A percentile compares a stretch with the other conserved stretches of the same genome.
These are phyloP conservation scores for Citrus cavaleriei DNA, from an alignment of 345 rosid species.

Conservation along the genomic window DNA sequence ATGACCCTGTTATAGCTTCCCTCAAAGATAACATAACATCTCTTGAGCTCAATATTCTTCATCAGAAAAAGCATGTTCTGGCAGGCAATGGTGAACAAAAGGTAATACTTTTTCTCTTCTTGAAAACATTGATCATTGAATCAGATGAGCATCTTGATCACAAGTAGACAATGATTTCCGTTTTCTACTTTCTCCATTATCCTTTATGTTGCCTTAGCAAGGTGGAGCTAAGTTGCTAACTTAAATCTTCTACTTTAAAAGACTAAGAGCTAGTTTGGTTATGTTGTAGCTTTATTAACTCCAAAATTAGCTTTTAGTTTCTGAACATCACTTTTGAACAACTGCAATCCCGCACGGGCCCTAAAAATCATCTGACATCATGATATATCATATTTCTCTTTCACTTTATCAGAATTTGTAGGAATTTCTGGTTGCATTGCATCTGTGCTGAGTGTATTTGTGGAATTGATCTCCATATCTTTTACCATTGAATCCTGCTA, in stretches of 20 bases:
- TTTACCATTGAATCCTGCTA: neutral
- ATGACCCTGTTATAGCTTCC: slow-evolving; percentile 56
- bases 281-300: too few species aligned
- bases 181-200: neutral
- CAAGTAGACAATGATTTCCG: neutral
- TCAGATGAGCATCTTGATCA: neutral
- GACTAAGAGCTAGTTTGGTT: too few species aligned
- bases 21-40: slow-evolving; percentile 48
- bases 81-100: slow-evolving; percentile 14
- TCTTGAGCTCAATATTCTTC: slow-evolving; percentile 46
- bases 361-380: too few species aligned
- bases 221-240: neutral
- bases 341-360: too few species aligned
- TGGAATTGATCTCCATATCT: neutral
- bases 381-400: too few species aligned
- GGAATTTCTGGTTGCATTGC: neutral
- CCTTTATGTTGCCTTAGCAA: neutral
- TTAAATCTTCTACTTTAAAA: too few species aligned
- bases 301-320: too few species aligned
- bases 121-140: neutral
- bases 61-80: slow-evolving; percentile 18
- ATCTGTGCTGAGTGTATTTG: neutral
- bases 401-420: neutral
- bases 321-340: too few species aligned
- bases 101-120: slow-evolving; percentile 28